Evolutionary conservation across 2,329 filamentous ascomycete genomes (phyloP), one percentile per base, ranked within the genome.

Genomic region (Fusarium secorum): DNA sequence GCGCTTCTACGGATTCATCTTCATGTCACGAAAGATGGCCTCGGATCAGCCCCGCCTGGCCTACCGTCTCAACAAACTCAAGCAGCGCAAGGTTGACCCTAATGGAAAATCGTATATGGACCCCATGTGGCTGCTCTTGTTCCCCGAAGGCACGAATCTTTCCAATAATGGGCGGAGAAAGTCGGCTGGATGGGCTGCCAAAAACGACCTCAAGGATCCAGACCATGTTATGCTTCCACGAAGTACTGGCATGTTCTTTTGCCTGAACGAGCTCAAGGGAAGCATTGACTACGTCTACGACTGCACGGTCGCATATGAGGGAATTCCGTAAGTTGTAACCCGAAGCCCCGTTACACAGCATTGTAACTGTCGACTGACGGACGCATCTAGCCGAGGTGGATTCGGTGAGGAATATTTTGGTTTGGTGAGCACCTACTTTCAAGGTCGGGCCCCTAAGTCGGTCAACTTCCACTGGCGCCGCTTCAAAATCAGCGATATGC

Each of bases 401-500:
- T 98, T 91, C 73, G 95, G 95, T n/a, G 95, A 98, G 78, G 90
- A 97, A 52, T 92, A 93, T 76, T 98, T 97, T 80, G 95, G 93
- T 0, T 85, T 99, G 7, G 88, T 89, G 5, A 94, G 94, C 52
- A 97, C 94, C 7, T 97, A 96, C 78, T 91, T 98, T 69, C 89
- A 96, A 79, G 95, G 96, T 17, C 89, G 93, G 2, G 91, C 95
- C 1, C 96, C 95, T 4, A 97, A 95, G 79, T 97, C 94, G 3
- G 95, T 98, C 76, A 98, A 98, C 81, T 95, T 98, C 85, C 92
- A 97, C 81, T 99, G 95, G 94, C 90, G 96, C 57, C 90, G 94
- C 14, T 98, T 97, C 81, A 88, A 88, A 36, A 79, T 98, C 18
- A 87, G 87, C 26, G 90, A 94, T 24, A 97, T 99, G 45, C 95